These are phyloP conservation scores for Ophiostoma ips DNA, from an alignment of 2,329 filamentous ascomycete genomes.

Conservation along the genomic window DNA sequence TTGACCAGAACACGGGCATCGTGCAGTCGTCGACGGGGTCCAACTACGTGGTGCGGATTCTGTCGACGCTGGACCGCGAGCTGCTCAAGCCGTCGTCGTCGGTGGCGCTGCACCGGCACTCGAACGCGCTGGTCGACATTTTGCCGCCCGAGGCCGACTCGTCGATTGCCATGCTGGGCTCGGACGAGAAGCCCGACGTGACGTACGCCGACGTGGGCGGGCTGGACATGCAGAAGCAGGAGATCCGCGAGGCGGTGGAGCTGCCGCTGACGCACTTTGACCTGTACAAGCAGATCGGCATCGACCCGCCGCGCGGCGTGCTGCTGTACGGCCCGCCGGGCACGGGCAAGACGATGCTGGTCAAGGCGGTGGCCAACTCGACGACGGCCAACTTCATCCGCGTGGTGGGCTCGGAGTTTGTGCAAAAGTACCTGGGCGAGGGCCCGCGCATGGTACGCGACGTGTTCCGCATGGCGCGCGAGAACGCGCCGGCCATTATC, in stretches of 20 bases:
- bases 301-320: constrained; percentile 92
- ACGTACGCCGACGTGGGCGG: constrained; percentile 97
- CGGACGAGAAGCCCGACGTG: constrained; percentile 95
- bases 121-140: constrained; percentile 95
- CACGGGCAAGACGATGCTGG: constrained; percentile 92
- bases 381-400: constrained; percentile 97
- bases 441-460: constrained; percentile 98
- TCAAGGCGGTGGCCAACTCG: constrained; percentile 96
- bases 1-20: constrained; percentile 98
- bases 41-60: constrained; percentile 96
- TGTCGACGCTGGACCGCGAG: constrained; percentile 96
- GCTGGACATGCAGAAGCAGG: constrained; percentile 98
- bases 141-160: constrained; percentile 97
- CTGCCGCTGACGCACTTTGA: constrained; percentile 94
- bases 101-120: constrained; percentile 93
- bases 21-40: constrained; percentile 97
- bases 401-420: constrained; percentile 95
- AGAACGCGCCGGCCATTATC: constrained; percentile 96
- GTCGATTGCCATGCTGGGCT: constrained; percentile 93
- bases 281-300: constrained; percentile 97
- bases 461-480: constrained; percentile 96
- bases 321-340: constrained; percentile 91
- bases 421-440: constrained; percentile 97
- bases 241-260: constrained; percentile 95
- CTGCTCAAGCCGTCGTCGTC: constrained; percentile 96